phyloP scores from a whole-genome alignment of 352 stramenopile species.

The Phytophthora syringae region DNA sequence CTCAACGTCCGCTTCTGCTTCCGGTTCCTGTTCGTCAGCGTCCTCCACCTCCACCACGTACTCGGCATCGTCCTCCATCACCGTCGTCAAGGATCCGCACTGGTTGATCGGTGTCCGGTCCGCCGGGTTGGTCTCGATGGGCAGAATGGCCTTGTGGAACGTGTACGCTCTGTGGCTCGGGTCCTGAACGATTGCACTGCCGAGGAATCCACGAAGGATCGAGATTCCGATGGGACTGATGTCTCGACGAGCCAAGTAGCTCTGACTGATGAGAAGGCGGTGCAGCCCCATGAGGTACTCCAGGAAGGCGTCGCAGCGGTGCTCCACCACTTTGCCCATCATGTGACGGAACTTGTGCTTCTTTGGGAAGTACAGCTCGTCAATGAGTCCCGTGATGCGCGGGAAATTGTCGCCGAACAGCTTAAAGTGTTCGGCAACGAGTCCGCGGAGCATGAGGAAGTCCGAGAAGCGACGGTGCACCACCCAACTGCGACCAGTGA shows the following conservation, averaged over 20 bases:
- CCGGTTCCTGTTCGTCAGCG: conserved; percentile 44
- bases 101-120: conserved; percentile 66
- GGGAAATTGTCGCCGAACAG: conserved; percentile 61
- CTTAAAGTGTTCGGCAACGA: conserved; percentile 62
- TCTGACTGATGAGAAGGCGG: conserved; percentile 66
- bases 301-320: conserved; percentile 70
- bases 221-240: conserved; percentile 68
- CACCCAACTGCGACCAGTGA: conserved; percentile 73
- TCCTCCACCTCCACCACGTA: conserved; percentile 40
- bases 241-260: conserved; percentile 59
- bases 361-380: conserved; percentile 75
- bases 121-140: conserved; percentile 45
- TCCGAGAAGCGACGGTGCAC: conserved; percentile 73
- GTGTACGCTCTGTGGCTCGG: conserved; percentile 61
- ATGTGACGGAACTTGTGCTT: conserved; percentile 70
- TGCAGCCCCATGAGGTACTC: conserved; percentile 70
- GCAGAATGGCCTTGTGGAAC: conserved; percentile 60
- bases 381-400: conserved; percentile 43
- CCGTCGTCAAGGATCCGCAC: conserved; percentile 64
- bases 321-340: conserved; percentile 59
- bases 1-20: conserved; percentile 40
- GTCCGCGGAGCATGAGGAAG: conserved; percentile 64
- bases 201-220: conserved; percentile 73
- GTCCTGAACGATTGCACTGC: conserved; percentile 63
- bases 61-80: conserved; percentile 64